These are phyloP conservation scores for Mycena sp. DNA, from an alignment of 1,284 basidiomycete species.

Conservation along the genomic window DNA sequence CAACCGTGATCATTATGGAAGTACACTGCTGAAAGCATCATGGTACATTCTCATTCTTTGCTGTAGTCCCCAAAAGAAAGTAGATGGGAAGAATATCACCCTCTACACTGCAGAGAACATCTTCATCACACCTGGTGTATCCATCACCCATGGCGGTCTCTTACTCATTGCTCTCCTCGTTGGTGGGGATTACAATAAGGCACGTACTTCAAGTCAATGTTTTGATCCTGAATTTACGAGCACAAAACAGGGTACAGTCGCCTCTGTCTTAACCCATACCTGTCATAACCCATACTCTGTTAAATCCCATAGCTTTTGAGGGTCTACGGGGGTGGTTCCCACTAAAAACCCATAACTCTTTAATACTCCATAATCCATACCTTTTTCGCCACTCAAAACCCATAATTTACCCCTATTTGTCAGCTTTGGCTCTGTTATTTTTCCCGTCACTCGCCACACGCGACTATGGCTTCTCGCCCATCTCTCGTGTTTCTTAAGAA, in stretches of 20 bases:
- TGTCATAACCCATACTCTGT: too few species aligned
- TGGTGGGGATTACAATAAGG: conserved; percentile 86
- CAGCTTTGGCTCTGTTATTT: too few species aligned
- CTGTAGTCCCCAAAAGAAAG: conserved; percentile 49
- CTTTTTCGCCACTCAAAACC: too few species aligned
- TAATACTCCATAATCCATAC: too few species aligned
- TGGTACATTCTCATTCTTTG: conserved; percentile 10
- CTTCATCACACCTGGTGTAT: conserved; percentile 56
- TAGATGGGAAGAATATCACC: conserved; percentile 77
- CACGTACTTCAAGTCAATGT: background rate
- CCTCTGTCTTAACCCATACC: too few species aligned
- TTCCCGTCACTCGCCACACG: too few species aligned
- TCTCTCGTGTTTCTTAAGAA: too few species aligned
- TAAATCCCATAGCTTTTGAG: too few species aligned
- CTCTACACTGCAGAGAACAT: conserved; percentile 69
- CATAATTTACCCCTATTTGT: too few species aligned
- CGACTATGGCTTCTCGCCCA: too few species aligned
- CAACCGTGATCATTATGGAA: conserved; percentile 65
- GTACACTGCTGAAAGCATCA: conserved; percentile 30
- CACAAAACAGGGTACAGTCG: conserved; percentile 69
- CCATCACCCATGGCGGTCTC: conserved; percentile 76
- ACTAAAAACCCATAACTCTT: too few species aligned
- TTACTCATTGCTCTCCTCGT: conserved; percentile 87
- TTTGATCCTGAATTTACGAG: background rate
- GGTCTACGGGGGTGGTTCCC: too few species aligned